These are phyloP conservation scores for Noccaea caerulescens DNA, from an alignment of 345 rosid species.

Conservation along the genomic window DNA sequence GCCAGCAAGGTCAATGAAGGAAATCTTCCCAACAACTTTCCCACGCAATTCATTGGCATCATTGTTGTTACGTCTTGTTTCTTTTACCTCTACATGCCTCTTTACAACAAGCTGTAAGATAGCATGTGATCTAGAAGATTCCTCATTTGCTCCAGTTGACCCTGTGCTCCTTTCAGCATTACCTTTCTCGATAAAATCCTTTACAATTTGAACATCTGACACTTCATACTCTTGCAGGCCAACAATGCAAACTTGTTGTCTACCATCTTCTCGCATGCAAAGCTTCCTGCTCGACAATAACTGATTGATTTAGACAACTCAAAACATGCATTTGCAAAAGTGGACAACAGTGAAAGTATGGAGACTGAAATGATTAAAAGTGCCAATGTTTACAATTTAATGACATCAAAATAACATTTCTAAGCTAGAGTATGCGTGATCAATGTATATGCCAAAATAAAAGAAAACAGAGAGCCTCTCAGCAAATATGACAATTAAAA, in stretches of 20 bases:
- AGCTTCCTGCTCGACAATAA: conserved; percentile 69
- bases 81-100: conserved; percentile 83
- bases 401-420: conserved; percentile 8
- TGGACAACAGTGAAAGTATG: conserved; percentile 11
- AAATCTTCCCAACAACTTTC: conserved; percentile 90
- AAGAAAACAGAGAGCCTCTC: conserved; percentile 18
- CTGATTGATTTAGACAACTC: conserved; percentile 27
- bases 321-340: conserved; percentile 19
- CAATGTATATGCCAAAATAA: conserved; percentile 13
- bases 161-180: conserved; percentile 96
- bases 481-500: neutral
- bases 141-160: conserved; percentile 98
- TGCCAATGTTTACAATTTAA: conserved; percentile 5
- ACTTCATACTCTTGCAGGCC: conserved; percentile 98
- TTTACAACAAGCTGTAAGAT: conserved; percentile 89
- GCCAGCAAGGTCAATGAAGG: conserved; percentile 99
- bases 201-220: conserved; percentile 89
- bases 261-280: conserved; percentile 99
- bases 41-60: conserved; percentile 78
- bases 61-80: conserved; percentile 74
- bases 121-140: conserved; percentile 99
- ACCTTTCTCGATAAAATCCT: conserved; percentile 91
- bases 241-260: conserved; percentile 98
- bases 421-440: conserved; percentile 10
- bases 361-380: conserved; percentile 4